Percentiles rank a stretch among this genome's conserved stretches.
phyloP scores from a whole-genome alignment of 306 rosid species.

The Ormosia emarginata region DNA sequence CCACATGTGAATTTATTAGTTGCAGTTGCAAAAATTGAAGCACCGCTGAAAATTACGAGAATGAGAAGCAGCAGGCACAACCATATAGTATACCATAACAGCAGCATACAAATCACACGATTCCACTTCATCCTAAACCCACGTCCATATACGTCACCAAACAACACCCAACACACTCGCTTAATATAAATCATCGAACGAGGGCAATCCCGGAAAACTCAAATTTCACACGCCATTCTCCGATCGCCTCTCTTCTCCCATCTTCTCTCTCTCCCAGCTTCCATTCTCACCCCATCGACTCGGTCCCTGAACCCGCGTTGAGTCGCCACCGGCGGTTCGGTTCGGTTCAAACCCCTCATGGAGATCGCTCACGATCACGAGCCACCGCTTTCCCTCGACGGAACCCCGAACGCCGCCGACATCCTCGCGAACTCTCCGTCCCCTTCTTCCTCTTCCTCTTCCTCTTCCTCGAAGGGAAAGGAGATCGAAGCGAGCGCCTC shows the following conservation, averaged over 20 bases:
- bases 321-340: slow-evolving; percentile 38
- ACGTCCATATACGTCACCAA: slow-evolving; percentile 25
- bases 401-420: slow-evolving; percentile 23
- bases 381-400: slow-evolving; percentile 45
- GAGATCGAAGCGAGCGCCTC: slow-evolving; percentile 42
- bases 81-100: background rate
- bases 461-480: slow-evolving; percentile 40
- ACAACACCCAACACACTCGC: background rate
- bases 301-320: slow-evolving; percentile 33
- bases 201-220: slow-evolving; percentile 40
- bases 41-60: background rate
- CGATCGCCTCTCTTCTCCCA: background rate
- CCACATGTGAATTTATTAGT: background rate
- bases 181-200: slow-evolving; percentile 1
- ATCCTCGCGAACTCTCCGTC: slow-evolving; percentile 31
- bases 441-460: slow-evolving; percentile 27
- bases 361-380: slow-evolving; percentile 81
- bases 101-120: background rate
- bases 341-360: slow-evolving; percentile 35
- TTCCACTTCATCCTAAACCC: slow-evolving; percentile 34
- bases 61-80: background rate
- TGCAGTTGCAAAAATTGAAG: background rate
- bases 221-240: background rate
- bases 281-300: slow-evolving; percentile 14
- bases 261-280: background rate